Evolutionary conservation across 1,284 basidiomycete species (phyloP).

Genomic region (Moesziomyces parantarcticus): DNA sequence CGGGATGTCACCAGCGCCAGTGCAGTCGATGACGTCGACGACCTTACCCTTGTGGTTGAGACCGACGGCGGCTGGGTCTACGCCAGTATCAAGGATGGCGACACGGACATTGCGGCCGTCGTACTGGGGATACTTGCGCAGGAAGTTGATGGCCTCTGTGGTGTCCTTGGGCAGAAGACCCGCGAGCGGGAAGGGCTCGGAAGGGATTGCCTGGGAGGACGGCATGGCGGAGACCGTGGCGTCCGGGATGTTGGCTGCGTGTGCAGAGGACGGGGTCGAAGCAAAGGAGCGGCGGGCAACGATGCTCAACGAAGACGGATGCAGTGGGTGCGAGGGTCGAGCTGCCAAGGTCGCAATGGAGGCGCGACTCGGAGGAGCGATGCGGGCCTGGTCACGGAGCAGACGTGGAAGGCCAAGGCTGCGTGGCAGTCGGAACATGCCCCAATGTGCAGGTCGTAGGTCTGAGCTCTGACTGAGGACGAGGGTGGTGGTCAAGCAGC

Average conservation of each 20-base stretch:
- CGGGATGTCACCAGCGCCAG: conserved; percentile 60
- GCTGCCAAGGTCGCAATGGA: conserved; percentile 3
- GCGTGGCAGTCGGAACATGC: conserved; percentile 13
- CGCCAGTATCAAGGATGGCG: conserved; percentile 68
- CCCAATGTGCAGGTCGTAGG: background rate
- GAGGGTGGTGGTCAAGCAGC: background rate
- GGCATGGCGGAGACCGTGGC: conserved; percentile 27
- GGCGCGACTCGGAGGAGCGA: conserved; percentile 13
- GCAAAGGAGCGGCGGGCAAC: conserved; percentile 4
- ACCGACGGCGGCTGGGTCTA: conserved; percentile 67
- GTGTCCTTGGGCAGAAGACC: conserved; percentile 68
- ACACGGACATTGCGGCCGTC: conserved; percentile 67
- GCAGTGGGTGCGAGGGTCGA: background rate
- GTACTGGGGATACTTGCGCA: conserved; percentile 64
- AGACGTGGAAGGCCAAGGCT: conserved; percentile 39
- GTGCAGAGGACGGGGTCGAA: conserved; percentile 1
- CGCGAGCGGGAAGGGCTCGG: conserved; percentile 60
- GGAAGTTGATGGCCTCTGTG: conserved; percentile 64
- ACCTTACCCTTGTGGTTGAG: conserved; percentile 65
- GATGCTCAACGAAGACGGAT: background rate
- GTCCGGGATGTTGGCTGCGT: conserved; percentile 17
- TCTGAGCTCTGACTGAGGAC: background rate
- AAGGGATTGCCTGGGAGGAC: conserved; percentile 27
- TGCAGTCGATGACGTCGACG: conserved; percentile 68
- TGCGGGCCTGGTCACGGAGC: conserved; percentile 35